Evolutionary conservation across 768 basidiomycete genomes (phyloP).

Genomic region (Russula lepida): DNA sequence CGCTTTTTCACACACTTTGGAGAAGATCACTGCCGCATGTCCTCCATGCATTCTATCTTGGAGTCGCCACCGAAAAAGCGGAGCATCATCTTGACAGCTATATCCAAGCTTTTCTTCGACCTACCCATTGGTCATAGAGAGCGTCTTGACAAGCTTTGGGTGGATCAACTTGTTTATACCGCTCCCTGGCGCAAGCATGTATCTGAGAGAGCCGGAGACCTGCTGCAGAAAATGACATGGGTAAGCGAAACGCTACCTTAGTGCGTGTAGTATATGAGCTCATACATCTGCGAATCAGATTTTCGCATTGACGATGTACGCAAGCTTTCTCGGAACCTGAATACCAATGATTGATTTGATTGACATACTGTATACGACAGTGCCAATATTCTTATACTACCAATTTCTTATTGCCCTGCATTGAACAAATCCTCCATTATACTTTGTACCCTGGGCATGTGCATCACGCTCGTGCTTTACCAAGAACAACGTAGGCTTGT

Average conservation of each 20-base stretch:
- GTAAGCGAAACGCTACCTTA: neutral
- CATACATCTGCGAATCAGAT: neutral
- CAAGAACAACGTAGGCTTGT: neutral
- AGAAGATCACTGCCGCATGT: conserved; percentile 2
- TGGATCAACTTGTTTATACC: neutral
- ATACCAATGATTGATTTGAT: neutral
- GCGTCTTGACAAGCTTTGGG: conserved; percentile 1
- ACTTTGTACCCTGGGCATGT: neutral
- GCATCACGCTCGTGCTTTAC: neutral
- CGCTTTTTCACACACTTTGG: conserved; percentile 4
- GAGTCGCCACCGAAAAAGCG: neutral
- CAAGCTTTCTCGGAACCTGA: neutral
- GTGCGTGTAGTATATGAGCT: neutral
- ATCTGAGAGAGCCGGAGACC: neutral
- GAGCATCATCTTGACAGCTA: neutral
- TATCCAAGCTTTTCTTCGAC: conserved; percentile 4
- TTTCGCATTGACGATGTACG: conserved; percentile 1
- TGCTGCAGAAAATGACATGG: neutral
- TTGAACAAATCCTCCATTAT: neutral
- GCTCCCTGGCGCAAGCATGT: conserved; percentile 7
- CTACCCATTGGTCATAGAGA: neutral
- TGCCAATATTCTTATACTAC: neutral
- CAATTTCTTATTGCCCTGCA: neutral
- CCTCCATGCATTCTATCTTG: neutral
- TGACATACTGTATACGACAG: neutral